A percentile compares a stretch with the other conserved stretches of the same genome.
Conservation (phyloP, 1,284 basidiomycete species). For the Jaminaea rosea region DNA sequence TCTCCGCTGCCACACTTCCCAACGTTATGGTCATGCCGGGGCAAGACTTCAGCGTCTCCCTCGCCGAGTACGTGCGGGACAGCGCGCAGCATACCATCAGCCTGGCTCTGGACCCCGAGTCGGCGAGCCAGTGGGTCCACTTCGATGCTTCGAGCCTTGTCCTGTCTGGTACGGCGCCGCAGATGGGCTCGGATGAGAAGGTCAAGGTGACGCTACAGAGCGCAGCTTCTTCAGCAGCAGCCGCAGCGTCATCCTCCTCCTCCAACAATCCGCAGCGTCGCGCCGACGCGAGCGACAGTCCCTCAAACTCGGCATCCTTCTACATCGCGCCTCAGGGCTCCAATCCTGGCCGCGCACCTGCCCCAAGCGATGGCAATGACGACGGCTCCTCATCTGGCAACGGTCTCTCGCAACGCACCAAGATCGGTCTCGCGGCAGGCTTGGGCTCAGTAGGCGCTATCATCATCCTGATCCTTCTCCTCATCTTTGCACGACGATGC, state of each 20-base stretch:
- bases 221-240: neutral
- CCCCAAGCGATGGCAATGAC: neutral
- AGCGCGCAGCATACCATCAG: neutral
- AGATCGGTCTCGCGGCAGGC: conserved; percentile 23
- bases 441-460: conserved; percentile 29
- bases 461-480: conserved; percentile 21
- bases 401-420: conserved; percentile 4
- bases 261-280: neutral
- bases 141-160: neutral
- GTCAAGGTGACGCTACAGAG: conserved; percentile 4
- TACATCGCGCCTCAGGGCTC: conserved; percentile 7
- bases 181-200: neutral
- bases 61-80: conserved; percentile 14
- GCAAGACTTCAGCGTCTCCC: conserved; percentile 13
- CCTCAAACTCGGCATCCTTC: conserved; percentile 5
- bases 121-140: conserved; percentile 4
- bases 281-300: neutral
- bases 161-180: conserved; percentile 6
- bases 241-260: neutral
- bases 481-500: conserved; percentile 26
- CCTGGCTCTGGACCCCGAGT: conserved; percentile 2
- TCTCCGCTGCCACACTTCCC: conserved; percentile 56
- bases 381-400: neutral
- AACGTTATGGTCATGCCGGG: conserved; percentile 22
- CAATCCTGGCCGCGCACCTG: neutral